Evolutionary conservation across 441 rosid species (phyloP).

Genomic region (Erysimum pusillum): DNA sequence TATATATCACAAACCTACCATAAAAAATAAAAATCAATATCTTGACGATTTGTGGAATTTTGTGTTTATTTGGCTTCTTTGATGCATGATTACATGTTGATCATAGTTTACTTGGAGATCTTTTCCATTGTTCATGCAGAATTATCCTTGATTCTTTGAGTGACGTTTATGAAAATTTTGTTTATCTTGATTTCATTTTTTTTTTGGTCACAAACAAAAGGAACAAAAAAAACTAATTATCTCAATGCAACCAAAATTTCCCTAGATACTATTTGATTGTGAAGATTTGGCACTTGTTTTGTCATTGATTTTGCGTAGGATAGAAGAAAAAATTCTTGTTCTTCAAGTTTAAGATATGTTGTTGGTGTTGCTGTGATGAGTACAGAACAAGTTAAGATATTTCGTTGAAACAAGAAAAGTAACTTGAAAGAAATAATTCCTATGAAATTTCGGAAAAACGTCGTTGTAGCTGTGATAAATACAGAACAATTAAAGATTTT

Average conservation of each 20-base stretch:
- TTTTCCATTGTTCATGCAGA: background rate
- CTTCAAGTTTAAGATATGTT: constrained; percentile 20
- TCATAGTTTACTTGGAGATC: background rate
- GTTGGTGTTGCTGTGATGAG: background rate
- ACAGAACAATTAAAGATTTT: background rate
- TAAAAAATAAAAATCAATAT: background rate
- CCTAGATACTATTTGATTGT: background rate
- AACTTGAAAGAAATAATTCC: background rate
- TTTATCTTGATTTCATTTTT: background rate
- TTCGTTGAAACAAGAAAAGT: constrained; percentile 12
- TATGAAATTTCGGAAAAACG: background rate
- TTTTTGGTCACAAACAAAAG: background rate
- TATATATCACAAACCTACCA: constrained; percentile 59
- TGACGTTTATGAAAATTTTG: background rate
- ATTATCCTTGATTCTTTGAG: background rate
- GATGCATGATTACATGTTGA: background rate
- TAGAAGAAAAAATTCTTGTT: background rate
- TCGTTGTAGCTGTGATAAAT: background rate
- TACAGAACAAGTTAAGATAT: constrained; percentile 2
- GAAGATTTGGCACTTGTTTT: background rate
- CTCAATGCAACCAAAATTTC: background rate
- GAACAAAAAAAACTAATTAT: no score
- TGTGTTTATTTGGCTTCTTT: background rate
- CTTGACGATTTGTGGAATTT: background rate
- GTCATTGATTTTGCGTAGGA: constrained; percentile 3